Evolutionary conservation across 257 asterid genomes (phyloP), one percentile per base, ranked within the genome.

Genomic region (Salvia miltiorrhiza): DNA sequence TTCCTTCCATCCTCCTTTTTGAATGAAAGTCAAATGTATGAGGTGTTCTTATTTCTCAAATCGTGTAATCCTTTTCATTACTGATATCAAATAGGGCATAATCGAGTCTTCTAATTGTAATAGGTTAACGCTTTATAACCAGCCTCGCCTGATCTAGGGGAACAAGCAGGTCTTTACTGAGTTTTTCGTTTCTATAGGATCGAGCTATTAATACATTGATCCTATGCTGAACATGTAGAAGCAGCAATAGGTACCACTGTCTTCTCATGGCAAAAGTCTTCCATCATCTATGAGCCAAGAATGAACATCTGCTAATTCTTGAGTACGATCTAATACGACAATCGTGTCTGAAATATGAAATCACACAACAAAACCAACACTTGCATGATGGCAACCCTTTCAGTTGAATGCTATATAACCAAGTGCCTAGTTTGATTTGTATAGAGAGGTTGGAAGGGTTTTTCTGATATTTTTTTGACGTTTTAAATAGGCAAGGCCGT

Each of bases 401-500:
- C n/a, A n/a, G 4, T 47, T 47, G 54, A 47, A 47, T 17, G 24
- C 23, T 17, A 17, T 47, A 5, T 47, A n/a, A 19, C 8, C 16
- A n/a, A 19, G 9, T n/a, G 23, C 21, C 23, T 43, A 43, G 17
- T 16, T n/a, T n/a, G 11, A n/a, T n/a, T 47, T 37, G 12, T 7
- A 37, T 37, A 6, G 1, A 1, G 2, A 6, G 35, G 4, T 35
- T 35, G 40, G 40, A 30, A 33, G 8, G 41, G 11, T 35, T 35
- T 35, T 35, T 2, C 12, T 37, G 13, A 37, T 37, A n/a, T n/a
- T 16, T 20, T n/a, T 16, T 47, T 17, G 54, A 47, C 9, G 23
- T n/a, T 16, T 4, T 7, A 19, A 20, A 30, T 80, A 84, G 88
- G 86, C 88, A 0, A 74, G 73, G 32, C 88, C 86, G 5, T 44